These are phyloP conservation scores for Henckelia pumila DNA, from an alignment of 257 asterid genomes.

Conservation along the genomic window DNA sequence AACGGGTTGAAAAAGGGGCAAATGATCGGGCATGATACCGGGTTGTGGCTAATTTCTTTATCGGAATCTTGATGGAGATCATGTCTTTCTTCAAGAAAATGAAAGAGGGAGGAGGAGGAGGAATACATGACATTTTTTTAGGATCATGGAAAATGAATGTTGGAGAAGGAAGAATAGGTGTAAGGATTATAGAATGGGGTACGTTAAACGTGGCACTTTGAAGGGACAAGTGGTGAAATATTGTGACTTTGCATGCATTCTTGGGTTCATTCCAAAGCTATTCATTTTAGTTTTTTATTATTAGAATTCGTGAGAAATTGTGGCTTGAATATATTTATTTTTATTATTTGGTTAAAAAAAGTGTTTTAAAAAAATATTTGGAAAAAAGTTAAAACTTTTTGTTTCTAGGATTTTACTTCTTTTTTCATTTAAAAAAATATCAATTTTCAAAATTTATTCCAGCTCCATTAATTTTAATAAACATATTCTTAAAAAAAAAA, in stretches of 20 bases:
- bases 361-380: too few species aligned
- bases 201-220: neutral
- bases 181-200: neutral
- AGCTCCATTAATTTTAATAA: too few species aligned
- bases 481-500: too few species aligned
- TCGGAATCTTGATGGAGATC: constrained; percentile 21
- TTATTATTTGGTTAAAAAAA: too few species aligned
- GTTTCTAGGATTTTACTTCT: too few species aligned
- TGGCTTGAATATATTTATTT: too few species aligned
- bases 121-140: constrained; percentile 29
- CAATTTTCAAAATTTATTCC: too few species aligned
- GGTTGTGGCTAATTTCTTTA: constrained; percentile 1
- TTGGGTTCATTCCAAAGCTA: too few species aligned
- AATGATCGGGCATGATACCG: neutral
- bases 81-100: constrained; percentile 30
- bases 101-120: constrained; percentile 28
- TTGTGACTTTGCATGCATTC: neutral
- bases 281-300: too few species aligned
- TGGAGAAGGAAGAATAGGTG: neutral
- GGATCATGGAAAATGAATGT: neutral
- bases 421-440: too few species aligned
- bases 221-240: neutral
- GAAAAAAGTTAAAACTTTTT: too few species aligned
- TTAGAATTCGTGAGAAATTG: too few species aligned
- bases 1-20: constrained; percentile 16